phyloP scores from a whole-genome alignment of 192 early-diverging fungal genomes.

The Umbelopsis vinacea region DNA sequence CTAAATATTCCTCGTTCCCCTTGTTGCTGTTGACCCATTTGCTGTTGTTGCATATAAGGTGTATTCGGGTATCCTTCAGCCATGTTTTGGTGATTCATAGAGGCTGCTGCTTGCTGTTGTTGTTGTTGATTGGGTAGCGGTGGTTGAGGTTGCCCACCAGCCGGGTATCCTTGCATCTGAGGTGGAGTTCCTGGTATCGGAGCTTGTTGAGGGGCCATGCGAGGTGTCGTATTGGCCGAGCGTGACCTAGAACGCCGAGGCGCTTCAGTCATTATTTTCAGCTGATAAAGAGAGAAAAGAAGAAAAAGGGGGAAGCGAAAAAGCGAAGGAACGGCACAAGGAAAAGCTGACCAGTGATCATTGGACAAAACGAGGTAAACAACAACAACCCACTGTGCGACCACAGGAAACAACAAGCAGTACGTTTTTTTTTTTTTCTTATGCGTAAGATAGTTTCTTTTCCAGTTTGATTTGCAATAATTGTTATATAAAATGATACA shows the following conservation, averaged over 20 bases:
- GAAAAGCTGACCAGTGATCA: conserved; percentile 11
- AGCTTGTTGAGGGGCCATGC: conserved; percentile 10
- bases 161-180: conserved; percentile 14
- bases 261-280: conserved; percentile 23
- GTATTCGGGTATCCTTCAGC: background rate
- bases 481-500: background rate
- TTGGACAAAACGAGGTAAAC: conserved; percentile 23
- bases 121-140: background rate
- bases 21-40: background rate
- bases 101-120: background rate
- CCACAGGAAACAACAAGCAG: conserved; percentile 17
- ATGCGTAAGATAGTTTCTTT: background rate
- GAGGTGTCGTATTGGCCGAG: conserved; percentile 20
- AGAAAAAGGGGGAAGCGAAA: conserved; percentile 6
- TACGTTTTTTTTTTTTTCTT: too few relatives aligned
- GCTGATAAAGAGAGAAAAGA: conserved; percentile 5
- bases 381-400: conserved; percentile 22
- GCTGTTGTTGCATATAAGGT: conserved; percentile 21
- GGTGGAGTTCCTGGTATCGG: conserved; percentile 18
- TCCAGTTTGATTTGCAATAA: conserved; percentile 15
- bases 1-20: conserved; percentile 18
- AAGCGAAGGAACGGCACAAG: background rate
- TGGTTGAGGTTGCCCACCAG: background rate
- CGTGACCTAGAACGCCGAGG: conserved; percentile 24
- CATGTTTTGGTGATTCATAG: conserved; percentile 4